Evolutionary conservation across 208 protist species (phyloP), one percentile per base, ranked within the genome.

Genomic region (Leishmania guyanensis): DNA sequence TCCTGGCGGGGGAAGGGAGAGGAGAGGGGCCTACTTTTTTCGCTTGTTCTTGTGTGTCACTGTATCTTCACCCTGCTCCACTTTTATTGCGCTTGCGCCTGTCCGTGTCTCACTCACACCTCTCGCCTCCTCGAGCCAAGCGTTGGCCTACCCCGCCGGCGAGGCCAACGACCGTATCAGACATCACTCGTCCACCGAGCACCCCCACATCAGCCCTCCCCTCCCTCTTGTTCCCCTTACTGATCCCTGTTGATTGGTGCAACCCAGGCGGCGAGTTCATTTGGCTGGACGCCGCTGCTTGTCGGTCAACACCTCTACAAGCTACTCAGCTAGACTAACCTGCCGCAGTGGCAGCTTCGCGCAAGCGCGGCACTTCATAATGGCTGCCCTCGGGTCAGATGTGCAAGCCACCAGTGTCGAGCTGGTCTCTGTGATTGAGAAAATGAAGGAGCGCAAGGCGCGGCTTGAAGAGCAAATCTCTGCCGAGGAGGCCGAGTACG

Each of bases 391-490:
- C 12, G 94, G 94, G 9, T 95, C 92, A 53, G 91, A 95, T 81
- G 92, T 94, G 29, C 94, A 97, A 79, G 73, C 87, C 26, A 95
- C 94, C 3, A 97, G 91, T 80, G 92, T 93, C n/a, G 92, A 96
- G 86, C 85, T 97, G 9, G 94, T 97, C 6, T 88, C 93, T 33
- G 84, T 96, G 26, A 98, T 98, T 72, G 96, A 98, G 71, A 93
- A 96, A 73, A 90, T 98, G 89, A 90, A 92, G 73, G 94, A 98
- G 78, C 89, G 89, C 5, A 90, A 94, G 33, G 76, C 72, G 33
- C 79, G 91, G 73, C 84, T 97, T 22, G 91, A 95, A 33, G 76
- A 88, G 39, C 84, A 91, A 71, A 98, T 98, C 51, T 73, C 87
- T 8, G 82, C 90, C 10, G 95, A 97, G 43, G 88, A 97, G 50